A percentile compares a stretch with the other conserved stretches of the same genome.
These are phyloP conservation scores for Malus hybrid DNA, from an alignment of 331 rosid species.

Conservation along the genomic window DNA sequence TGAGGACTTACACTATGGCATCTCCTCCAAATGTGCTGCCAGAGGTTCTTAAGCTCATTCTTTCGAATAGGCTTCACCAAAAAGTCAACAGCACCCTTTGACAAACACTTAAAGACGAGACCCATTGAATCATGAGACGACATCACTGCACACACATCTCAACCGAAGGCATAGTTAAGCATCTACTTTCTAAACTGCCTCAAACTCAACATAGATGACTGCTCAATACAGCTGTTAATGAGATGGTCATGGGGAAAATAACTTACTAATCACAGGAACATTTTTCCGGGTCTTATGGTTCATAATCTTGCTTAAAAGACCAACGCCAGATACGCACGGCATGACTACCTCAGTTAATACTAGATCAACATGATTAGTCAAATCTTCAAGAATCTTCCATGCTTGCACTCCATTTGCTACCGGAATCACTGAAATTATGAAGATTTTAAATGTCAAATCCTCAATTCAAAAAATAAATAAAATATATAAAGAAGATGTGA, in stretches of 20 bases:
- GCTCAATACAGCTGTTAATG: neutral
- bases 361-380: conserved; percentile 75
- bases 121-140: conserved; percentile 95
- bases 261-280: conserved; percentile 91
- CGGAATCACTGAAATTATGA: conserved; percentile 51
- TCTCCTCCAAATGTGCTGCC: conserved; percentile 99
- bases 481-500: neutral
- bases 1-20: conserved; percentile 74
- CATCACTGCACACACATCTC: conserved; percentile 87
- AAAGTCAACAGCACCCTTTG: conserved; percentile 94
- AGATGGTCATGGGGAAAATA: conserved; percentile 14
- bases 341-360: conserved; percentile 84
- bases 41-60: conserved; percentile 94
- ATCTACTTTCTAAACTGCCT: conserved; percentile 23
- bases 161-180: conserved; percentile 38
- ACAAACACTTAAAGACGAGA: conserved; percentile 90
- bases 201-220: conserved; percentile 11
- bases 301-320: conserved; percentile 81
- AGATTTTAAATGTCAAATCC: neutral
- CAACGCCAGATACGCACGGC: conserved; percentile 84
- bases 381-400: conserved; percentile 83
- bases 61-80: conserved; percentile 89
- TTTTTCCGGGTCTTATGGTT: conserved; percentile 66
- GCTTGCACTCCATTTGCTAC: conserved; percentile 84
- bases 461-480: neutral